Conservation (phyloP, 495 filamentous ascomycete species). For the Oidiodendron maius region DNA sequence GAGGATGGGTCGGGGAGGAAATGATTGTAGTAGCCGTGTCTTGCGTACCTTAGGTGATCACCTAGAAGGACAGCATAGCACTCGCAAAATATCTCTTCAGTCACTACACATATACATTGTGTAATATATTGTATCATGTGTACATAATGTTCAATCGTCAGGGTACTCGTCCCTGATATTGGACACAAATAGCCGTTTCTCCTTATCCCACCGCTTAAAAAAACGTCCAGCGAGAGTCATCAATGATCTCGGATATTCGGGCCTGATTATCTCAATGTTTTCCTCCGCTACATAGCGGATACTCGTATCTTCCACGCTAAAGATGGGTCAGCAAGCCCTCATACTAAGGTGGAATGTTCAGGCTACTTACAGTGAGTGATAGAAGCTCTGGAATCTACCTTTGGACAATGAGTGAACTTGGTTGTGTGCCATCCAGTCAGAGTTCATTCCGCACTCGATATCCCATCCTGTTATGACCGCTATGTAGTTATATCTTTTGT, state of each 20-base stretch:
- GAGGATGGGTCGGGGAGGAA: background rate
- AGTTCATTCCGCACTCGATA: slow-evolving; percentile 50
- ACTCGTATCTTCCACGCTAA: slow-evolving; percentile 58
- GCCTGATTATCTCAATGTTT: slow-evolving; percentile 64
- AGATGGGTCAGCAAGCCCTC: slow-evolving; percentile 31
- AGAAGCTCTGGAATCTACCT: slow-evolving; percentile 74
- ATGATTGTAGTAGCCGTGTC: too few species aligned
- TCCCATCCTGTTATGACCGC: slow-evolving; percentile 85
- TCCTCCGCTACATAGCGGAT: slow-evolving; percentile 80
- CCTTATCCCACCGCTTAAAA: slow-evolving; percentile 80
- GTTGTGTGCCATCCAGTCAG: slow-evolving; percentile 52
- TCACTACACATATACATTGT: too few species aligned
- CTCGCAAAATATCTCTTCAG: too few species aligned
- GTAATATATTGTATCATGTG: too few species aligned
- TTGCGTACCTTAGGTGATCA: too few species aligned
- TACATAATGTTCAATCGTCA: slow-evolving; percentile 53
- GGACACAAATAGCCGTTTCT: slow-evolving; percentile 66
- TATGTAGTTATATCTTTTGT: slow-evolving; percentile 72
- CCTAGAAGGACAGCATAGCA: too few species aligned
- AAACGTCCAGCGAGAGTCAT: slow-evolving; percentile 72
- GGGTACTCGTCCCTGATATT: slow-evolving; percentile 85
- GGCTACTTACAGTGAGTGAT: slow-evolving; percentile 70
- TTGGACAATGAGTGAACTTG: slow-evolving; percentile 51
- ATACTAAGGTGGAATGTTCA: slow-evolving; percentile 3
- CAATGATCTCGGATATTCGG: slow-evolving; percentile 42